Evolutionary conservation across 2,329 filamentous ascomycete genomes (phyloP).

Genomic region (Trichoderma endophyticum): DNA sequence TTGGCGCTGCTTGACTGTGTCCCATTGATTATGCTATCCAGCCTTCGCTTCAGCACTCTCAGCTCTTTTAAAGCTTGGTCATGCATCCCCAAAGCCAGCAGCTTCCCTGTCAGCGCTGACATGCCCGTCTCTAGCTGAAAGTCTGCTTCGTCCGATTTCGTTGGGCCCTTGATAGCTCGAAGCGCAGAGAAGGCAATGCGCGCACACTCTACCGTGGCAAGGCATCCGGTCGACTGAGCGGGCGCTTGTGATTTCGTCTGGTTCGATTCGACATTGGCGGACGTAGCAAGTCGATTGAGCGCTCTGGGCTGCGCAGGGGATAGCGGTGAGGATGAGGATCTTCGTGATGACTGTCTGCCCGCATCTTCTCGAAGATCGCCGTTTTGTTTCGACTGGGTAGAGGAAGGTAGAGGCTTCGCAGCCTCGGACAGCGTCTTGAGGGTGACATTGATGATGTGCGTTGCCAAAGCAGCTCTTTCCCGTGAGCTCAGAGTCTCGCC

Average conservation of each 20-base stretch:
- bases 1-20: slow-evolving; percentile 34
- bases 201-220: slow-evolving; percentile 66
- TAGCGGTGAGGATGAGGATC: slow-evolving; percentile 57
- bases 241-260: slow-evolving; percentile 28
- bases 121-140: slow-evolving; percentile 72
- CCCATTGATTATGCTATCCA: slow-evolving; percentile 43
- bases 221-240: slow-evolving; percentile 42
- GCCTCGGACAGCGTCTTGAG: slow-evolving; percentile 68
- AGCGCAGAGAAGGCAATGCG: slow-evolving; percentile 65
- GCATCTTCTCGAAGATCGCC: slow-evolving; percentile 34
- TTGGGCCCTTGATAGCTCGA: slow-evolving; percentile 53
- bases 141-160: slow-evolving; percentile 54
- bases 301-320: slow-evolving; percentile 60
- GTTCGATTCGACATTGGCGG: slow-evolving; percentile 39
- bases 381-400: slow-evolving; percentile 34
- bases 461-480: slow-evolving; percentile 66
- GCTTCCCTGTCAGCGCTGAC: slow-evolving; percentile 63
- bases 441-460: slow-evolving; percentile 67
- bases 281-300: slow-evolving; percentile 56
- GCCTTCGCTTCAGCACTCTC: slow-evolving; percentile 58
- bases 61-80: slow-evolving; percentile 69
- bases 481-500: slow-evolving; percentile 33
- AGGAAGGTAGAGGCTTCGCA: slow-evolving; percentile 46
- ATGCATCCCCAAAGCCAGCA: slow-evolving; percentile 62
- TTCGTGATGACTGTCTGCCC: slow-evolving; percentile 44